Evolutionary conservation across 192 early-diverging fungal genomes (phyloP).

Genomic region (Entrophospora sp.): DNA sequence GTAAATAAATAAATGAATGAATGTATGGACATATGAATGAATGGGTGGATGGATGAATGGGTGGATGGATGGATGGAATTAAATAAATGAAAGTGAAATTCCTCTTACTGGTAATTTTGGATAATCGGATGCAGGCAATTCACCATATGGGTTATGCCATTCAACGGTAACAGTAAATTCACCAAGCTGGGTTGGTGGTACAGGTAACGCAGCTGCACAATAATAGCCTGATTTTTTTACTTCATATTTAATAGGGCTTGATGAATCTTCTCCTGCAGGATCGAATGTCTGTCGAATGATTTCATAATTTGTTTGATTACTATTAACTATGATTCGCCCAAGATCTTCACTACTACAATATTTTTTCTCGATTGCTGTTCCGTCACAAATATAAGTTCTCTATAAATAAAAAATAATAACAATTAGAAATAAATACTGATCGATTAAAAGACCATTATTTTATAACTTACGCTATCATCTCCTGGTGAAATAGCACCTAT

Average conservation of each 20-base stretch:
- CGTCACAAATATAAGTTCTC: conserved; percentile 45
- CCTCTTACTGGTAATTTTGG: conserved; percentile 69
- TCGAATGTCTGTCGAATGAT: conserved; percentile 24
- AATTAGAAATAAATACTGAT: neutral
- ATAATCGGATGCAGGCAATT: conserved; percentile 77
- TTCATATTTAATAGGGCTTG: conserved; percentile 47
- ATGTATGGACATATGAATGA: neutral
- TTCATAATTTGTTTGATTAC: conserved; percentile 27
- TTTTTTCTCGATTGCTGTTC: conserved; percentile 39
- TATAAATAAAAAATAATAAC: neutral
- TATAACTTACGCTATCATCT: neutral
- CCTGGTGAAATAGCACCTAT: conserved; percentile 21
- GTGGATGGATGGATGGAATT: neutral
- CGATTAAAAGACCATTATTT: too few relatives aligned
- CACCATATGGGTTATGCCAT: conserved; percentile 75
- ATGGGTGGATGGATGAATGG: neutral
- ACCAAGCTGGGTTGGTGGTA: conserved; percentile 1
- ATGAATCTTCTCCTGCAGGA: conserved; percentile 29
- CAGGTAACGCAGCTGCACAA: conserved; percentile 54
- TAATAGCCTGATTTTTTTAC: conserved; percentile 78
- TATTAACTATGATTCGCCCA: conserved; percentile 34
- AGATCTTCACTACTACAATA: too few relatives aligned
- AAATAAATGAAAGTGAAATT: neutral
- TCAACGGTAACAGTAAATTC: conserved; percentile 48
- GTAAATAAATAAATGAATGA: neutral